phyloP scores from a whole-genome alignment of 176 grass and related monocot genomes.

The Lolium multiflorum region DNA sequence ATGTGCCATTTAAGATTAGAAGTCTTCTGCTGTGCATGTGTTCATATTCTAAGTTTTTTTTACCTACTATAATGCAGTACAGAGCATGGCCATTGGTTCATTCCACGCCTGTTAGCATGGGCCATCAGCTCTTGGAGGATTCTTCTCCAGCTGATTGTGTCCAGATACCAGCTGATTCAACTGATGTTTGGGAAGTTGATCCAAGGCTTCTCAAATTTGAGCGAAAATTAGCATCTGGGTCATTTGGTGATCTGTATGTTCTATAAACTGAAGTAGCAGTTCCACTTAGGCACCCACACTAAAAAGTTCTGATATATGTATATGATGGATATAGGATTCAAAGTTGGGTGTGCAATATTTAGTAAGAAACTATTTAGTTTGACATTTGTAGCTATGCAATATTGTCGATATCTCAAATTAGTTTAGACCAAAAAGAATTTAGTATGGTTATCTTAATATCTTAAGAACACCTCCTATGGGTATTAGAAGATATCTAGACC shows the following conservation, averaged over 20 bases:
- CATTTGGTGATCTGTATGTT: constrained; percentile 89
- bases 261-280: constrained; percentile 33
- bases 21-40: constrained; percentile 26
- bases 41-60: constrained; percentile 18
- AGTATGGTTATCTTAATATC: neutral
- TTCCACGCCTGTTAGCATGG: constrained; percentile 56
- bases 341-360: neutral
- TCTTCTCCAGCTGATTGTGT: constrained; percentile 56
- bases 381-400: neutral
- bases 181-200: constrained; percentile 94
- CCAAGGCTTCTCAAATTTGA: constrained; percentile 77
- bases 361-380: neutral
- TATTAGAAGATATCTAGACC: neutral
- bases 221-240: constrained; percentile 75
- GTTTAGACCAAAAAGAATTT: neutral
- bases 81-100: constrained; percentile 60
- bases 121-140: constrained; percentile 40
- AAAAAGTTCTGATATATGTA: neutral
- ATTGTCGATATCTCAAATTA: neutral
- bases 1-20: constrained; percentile 2
- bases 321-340: neutral
- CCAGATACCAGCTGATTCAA: constrained; percentile 71
- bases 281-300: constrained; percentile 13
- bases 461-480: neutral
- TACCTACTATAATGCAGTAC: constrained; percentile 58